Base-by-base conservation (phyloP, 148 eudicot species). In the Oxyria digyna region DNA sequence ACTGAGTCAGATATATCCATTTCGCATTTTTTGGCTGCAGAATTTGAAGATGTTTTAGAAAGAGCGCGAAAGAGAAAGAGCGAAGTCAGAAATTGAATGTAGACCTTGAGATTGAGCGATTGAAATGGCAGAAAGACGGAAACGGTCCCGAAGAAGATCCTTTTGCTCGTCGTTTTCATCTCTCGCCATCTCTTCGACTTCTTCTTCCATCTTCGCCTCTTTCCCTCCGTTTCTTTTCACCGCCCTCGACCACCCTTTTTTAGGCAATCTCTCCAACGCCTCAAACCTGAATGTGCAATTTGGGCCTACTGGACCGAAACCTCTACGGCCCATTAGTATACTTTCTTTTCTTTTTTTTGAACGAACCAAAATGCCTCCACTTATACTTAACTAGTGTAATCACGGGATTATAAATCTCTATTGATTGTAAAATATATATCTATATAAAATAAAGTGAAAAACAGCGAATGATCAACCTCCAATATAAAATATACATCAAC, bases 1-100 rank as follows among this genome's bases (percentile, higher is more conserved):
- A 90, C 79, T 3, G 96, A 78, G 75, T 82, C 85, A 29, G 97
- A 83, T n/a, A 90, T 73, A 64, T 87, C 86, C 96, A 94, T 81
- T 46, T 76, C 85, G 45, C 66, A 80, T 20, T 74, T 76, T 75
- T 87, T 85, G 62, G 96, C 98, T 87, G 89, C 50, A 49, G 41
- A 37, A 54, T 43, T 21, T 21, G 6, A 54, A 32, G 62, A 37
- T 20, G 55, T 8, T 7, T 23, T 38, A 38, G 41, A 38, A 38
- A 38, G 41, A 2, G 41, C 3, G 41, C 7, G 69, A 26, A 71
- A 6, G 46, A 40, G 69, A 57, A 29, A 26, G 4, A 31, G 37
- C 14, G 29, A 52, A 2, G 17, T 2, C 27, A 9, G 17, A 38
- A 59, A 33, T 6, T 59, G 3, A 29, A 15, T 15, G 11, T 42